phyloP scores from a whole-genome alignment of 2,329 filamentous ascomycete genomes.

The Fusarium coicis region DNA sequence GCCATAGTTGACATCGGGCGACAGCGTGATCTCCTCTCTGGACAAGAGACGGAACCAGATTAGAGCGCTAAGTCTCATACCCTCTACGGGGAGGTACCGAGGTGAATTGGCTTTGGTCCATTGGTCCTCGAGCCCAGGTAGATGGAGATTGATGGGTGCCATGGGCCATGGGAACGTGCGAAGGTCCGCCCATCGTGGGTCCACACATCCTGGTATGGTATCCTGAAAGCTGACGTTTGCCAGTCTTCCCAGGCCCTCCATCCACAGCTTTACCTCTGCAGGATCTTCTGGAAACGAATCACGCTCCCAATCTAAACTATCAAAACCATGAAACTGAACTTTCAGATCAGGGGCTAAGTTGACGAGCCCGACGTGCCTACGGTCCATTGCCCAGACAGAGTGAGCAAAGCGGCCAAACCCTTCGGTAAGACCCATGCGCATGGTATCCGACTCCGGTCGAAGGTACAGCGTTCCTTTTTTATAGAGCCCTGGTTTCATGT shows the following conservation, averaged over 20 bases:
- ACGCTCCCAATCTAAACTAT: neutral
- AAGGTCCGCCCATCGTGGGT: neutral
- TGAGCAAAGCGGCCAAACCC: neutral
- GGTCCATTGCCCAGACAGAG: neutral
- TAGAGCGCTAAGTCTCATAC: neutral
- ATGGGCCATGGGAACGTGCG: neutral
- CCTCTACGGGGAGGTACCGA: neutral
- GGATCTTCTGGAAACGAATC: neutral
- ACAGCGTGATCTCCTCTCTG: neutral
- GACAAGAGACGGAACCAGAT: neutral
- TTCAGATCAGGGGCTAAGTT: neutral
- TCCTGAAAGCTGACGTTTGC: neutral
- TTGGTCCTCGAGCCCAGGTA: too few species aligned
- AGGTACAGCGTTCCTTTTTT: neutral
- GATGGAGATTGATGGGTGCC: neutral
- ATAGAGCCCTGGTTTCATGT: neutral
- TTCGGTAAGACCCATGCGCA: neutral
- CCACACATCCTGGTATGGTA: neutral
- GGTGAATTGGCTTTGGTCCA: too few species aligned
- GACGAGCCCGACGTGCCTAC: neutral
- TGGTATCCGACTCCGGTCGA: neutral
- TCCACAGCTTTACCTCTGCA: neutral
- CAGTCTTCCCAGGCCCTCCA: neutral
- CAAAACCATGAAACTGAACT: neutral
- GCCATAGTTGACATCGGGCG: neutral